phyloP scores from a whole-genome alignment of 257 asterid genomes.

The Salvia miltiorrhiza region DNA sequence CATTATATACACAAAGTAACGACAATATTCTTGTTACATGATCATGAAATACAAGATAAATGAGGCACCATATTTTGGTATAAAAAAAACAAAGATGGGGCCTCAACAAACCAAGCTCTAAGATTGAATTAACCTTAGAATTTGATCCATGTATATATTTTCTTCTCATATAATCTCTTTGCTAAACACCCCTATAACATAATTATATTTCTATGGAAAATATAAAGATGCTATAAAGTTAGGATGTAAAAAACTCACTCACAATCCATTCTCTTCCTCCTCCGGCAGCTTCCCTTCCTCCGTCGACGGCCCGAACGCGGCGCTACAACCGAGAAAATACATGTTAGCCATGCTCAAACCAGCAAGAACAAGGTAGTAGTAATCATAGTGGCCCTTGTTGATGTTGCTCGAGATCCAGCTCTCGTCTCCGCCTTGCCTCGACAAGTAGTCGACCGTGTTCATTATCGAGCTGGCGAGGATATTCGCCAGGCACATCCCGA shows the following conservation, averaged over 20 bases:
- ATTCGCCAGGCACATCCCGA: conserved; percentile 44
- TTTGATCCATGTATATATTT: not conserved
- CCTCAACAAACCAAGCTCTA: not conserved
- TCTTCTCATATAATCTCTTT: not conserved
- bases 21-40: no score
- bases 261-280: conserved; percentile 14
- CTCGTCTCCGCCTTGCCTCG: conserved; percentile 40
- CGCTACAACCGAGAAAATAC: conserved; percentile 49
- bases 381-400: conserved; percentile 63
- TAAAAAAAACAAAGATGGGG: no score
- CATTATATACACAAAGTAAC: no score
- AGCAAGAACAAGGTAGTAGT: conserved; percentile 60
- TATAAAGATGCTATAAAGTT: no score
- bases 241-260: conserved; percentile 8
- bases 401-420: conserved; percentile 67
- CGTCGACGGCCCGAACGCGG: conserved; percentile 46
- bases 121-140: not conserved
- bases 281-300: conserved; percentile 12
- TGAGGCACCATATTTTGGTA: no score
- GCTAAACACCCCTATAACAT: no score
- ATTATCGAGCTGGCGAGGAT: conserved; percentile 50
- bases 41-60: no score
- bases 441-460: conserved; percentile 34
- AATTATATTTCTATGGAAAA: no score
- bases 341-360: conserved; percentile 47